Evolutionary conservation across 2,329 filamentous ascomycete species (phyloP).

Genomic region (Pleurostoma richardsiae): DNA sequence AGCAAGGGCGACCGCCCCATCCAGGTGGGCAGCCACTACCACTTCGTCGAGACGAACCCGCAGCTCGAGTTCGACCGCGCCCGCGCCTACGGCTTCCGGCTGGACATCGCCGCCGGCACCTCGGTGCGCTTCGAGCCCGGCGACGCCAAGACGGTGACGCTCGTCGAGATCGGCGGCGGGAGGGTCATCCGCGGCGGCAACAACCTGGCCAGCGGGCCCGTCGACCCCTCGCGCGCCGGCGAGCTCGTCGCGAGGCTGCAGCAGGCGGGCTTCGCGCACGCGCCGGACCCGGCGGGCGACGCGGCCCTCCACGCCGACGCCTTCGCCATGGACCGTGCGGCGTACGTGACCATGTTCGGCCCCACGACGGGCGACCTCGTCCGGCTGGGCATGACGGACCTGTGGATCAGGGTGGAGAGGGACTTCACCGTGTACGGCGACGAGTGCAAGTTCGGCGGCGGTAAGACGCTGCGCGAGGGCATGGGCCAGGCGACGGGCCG

Average conservation of each 20-base stretch:
- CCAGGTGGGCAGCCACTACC: constrained; percentile 92
- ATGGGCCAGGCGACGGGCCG: constrained; percentile 90
- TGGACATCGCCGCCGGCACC: constrained; percentile 88
- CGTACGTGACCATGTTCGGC: constrained; percentile 86
- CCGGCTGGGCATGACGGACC: constrained; percentile 73
- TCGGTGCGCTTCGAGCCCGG: constrained; percentile 93
- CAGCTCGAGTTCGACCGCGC: constrained; percentile 82
- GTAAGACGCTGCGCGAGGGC: constrained; percentile 88
- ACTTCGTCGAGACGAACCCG: constrained; percentile 93
- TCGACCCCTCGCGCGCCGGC: constrained; percentile 59
- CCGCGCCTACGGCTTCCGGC: constrained; percentile 74
- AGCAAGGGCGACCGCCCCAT: constrained; percentile 87
- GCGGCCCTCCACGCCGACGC: constrained; percentile 51
- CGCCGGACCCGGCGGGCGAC: constrained; percentile 56
- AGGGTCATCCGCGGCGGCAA: constrained; percentile 83
- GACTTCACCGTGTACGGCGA: constrained; percentile 84
- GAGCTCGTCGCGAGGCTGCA: constrained; percentile 65
- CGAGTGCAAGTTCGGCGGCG: constrained; percentile 92
- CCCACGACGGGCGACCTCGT: constrained; percentile 87
- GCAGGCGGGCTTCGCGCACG: constrained; percentile 72
- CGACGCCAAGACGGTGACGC: constrained; percentile 81
- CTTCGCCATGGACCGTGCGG: constrained; percentile 68
- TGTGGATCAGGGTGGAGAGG: constrained; percentile 87
- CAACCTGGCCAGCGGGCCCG: constrained; percentile 64
- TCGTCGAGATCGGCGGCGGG: constrained; percentile 83